phyloP scores from a whole-genome alignment of 805 yeast species.

The Lachancea meyersii region DNA sequence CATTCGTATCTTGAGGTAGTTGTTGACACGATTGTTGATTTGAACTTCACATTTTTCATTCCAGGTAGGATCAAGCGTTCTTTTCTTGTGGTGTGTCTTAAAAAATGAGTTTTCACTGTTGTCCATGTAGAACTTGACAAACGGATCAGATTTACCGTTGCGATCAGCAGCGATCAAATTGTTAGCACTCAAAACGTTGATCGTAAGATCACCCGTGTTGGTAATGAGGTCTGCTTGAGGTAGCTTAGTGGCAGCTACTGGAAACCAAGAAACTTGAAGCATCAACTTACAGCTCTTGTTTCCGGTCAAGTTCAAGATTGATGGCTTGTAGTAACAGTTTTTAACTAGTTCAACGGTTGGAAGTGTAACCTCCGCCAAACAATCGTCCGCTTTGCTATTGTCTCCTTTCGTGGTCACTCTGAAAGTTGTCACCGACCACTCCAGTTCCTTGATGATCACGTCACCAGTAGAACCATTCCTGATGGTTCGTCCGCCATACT shows the following conservation, averaged over 20 bases:
- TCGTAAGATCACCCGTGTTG: constrained; percentile 63
- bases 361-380: constrained; percentile 55
- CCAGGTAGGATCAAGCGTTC: constrained; percentile 87
- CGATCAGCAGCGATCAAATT: constrained; percentile 80
- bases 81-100: constrained; percentile 77
- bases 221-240: constrained; percentile 71
- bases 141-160: constrained; percentile 93
- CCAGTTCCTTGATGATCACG: constrained; percentile 68
- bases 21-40: constrained; percentile 56
- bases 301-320: constrained; percentile 50
- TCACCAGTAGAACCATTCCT: constrained; percentile 58
- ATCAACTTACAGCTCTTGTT: constrained; percentile 46
- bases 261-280: constrained; percentile 71
- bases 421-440: constrained; percentile 60
- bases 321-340: constrained; percentile 58
- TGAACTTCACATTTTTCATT: constrained; percentile 59
- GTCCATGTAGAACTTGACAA: constrained; percentile 61
- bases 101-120: constrained; percentile 50
- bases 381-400: constrained; percentile 49
- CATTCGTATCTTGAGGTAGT: constrained; percentile 50
- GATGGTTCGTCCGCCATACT: constrained; percentile 34
- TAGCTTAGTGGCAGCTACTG: constrained; percentile 51
- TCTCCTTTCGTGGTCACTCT: constrained; percentile 53
- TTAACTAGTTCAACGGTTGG: constrained; percentile 62
- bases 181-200: constrained; percentile 58